phyloP scores from a whole-genome alignment of 1,139 yeast genomes.

The Blastobotrys indianensis region DNA sequence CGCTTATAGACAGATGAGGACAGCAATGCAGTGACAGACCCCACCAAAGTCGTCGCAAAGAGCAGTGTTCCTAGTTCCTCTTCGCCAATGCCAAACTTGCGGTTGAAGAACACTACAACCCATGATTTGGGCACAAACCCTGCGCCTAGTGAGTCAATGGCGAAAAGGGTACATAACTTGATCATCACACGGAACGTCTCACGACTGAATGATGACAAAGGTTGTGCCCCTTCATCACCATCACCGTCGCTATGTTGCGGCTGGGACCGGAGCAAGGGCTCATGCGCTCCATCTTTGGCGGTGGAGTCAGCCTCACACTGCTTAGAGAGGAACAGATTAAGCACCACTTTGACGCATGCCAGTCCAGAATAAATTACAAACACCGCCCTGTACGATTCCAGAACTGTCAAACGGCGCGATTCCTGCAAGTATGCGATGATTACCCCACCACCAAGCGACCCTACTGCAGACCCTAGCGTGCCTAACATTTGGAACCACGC shows the following conservation, averaged over 20 bases:
- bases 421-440: constrained; percentile 44
- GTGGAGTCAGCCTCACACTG: constrained; percentile 44
- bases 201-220: constrained; percentile 3
- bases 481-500: constrained; percentile 66
- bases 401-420: constrained; percentile 30
- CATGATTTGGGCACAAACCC: constrained; percentile 87
- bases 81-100: constrained; percentile 29
- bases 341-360: constrained; percentile 49
- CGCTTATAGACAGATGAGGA: constrained; percentile 62
- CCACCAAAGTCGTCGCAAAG: constrained; percentile 54
- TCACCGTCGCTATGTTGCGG: constrained; percentile 2
- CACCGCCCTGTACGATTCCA: constrained; percentile 49
- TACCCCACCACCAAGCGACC: constrained; percentile 62
- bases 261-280: constrained; percentile 8
- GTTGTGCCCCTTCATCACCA: neutral
- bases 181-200: constrained; percentile 23
- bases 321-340: constrained; percentile 50
- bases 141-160: constrained; percentile 73
- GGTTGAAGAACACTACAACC: constrained; percentile 69
- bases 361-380: constrained; percentile 54
- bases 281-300: constrained; percentile 7
- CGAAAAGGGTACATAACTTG: constrained; percentile 49
- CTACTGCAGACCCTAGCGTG: constrained; percentile 70
- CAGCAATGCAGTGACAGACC: constrained; percentile 61
- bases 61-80: constrained; percentile 45